Percentiles rank a stretch among this genome's conserved stretches.
Evolutionary conservation across 192 early-diverging fungal species (phyloP).

Genomic region (Coemansia sp.): DNA sequence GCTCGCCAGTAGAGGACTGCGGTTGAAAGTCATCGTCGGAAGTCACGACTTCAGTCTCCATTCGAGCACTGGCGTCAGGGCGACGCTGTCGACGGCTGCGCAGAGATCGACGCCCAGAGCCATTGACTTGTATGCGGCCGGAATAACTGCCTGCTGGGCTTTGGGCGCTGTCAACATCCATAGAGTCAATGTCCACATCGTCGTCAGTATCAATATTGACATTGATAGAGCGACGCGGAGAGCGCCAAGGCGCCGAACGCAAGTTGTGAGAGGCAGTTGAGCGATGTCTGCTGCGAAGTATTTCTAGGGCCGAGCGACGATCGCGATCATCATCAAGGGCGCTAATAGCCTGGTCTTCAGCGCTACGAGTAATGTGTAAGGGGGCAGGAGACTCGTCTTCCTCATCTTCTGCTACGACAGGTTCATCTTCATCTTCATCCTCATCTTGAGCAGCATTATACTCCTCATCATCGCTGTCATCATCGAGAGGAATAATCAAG

Average conservation of each 20-base stretch:
- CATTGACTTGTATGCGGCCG: background rate
- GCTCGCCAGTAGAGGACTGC: background rate
- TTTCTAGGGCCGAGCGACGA: slow-evolving; percentile 31
- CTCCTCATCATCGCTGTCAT: slow-evolving; percentile 64
- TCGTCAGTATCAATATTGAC: slow-evolving; percentile 4
- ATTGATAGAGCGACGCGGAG: slow-evolving; percentile 5
- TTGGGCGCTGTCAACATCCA: slow-evolving; percentile 9
- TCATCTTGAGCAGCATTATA: slow-evolving; percentile 55
- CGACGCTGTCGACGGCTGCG: background rate
- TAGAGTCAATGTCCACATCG: background rate
- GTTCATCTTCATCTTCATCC: slow-evolving; percentile 56
- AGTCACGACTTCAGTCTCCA: background rate
- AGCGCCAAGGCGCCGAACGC: slow-evolving; percentile 10
- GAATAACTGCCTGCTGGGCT: background rate
- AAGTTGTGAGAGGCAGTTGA: slow-evolving; percentile 10
- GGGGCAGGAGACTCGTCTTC: slow-evolving; percentile 1
- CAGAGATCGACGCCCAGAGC: background rate
- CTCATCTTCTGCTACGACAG: slow-evolving; percentile 43
- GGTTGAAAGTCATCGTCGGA: slow-evolving; percentile 48
- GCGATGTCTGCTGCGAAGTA: slow-evolving; percentile 38
- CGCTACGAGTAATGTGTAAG: background rate
- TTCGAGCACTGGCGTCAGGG: background rate
- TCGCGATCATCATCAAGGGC: slow-evolving; percentile 11
- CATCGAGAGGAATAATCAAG: slow-evolving; percentile 55
- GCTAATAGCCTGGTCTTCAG: background rate